Percentiles rank a stretch among this genome's conserved stretches.
These are phyloP conservation scores for Persicaria tinctoria DNA, from an alignment of 148 eudicot genomes.

Conservation along the genomic window DNA sequence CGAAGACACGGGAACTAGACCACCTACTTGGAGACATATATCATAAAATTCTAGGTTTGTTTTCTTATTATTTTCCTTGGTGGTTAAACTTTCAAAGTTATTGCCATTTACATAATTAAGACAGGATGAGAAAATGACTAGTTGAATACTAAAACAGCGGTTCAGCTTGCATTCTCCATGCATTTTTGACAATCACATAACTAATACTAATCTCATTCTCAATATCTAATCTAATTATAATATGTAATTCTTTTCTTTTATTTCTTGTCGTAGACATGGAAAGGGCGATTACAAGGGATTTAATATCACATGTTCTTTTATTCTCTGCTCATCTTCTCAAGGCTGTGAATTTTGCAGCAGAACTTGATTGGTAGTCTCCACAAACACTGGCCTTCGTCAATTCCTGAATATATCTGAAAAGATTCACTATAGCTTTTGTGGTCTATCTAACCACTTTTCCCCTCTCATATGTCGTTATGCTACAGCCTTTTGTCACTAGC, in stretches of 20 bases:
- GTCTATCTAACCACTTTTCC: background rate
- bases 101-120: background rate
- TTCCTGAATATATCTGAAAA: constrained; percentile 7
- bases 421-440: background rate
- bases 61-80: constrained; percentile 14
- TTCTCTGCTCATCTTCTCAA: constrained; percentile 59
- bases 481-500: constrained; percentile 73
- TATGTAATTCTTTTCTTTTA: constrained; percentile 2
- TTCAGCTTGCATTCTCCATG: background rate
- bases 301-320: constrained; percentile 68
- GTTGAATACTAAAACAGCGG: background rate
- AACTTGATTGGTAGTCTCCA: constrained; percentile 72
- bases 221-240: background rate
- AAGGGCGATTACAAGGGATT: constrained; percentile 91
- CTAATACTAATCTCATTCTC: constrained; percentile 10
- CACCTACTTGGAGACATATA: constrained; percentile 87
- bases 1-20: constrained; percentile 90
- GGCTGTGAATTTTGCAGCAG: constrained; percentile 88
- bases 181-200: background rate
- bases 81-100: constrained; percentile 15
- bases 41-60: constrained; percentile 87
- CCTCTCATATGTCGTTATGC: constrained; percentile 11
- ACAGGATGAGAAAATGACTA: background rate
- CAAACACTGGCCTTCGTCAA: background rate
- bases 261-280: constrained; percentile 67